Percentiles rank a stretch among this genome's conserved stretches.
Evolutionary conservation across 2,329 filamentous ascomycete genomes (phyloP).

Genomic region (Beauveria asiatica): DNA sequence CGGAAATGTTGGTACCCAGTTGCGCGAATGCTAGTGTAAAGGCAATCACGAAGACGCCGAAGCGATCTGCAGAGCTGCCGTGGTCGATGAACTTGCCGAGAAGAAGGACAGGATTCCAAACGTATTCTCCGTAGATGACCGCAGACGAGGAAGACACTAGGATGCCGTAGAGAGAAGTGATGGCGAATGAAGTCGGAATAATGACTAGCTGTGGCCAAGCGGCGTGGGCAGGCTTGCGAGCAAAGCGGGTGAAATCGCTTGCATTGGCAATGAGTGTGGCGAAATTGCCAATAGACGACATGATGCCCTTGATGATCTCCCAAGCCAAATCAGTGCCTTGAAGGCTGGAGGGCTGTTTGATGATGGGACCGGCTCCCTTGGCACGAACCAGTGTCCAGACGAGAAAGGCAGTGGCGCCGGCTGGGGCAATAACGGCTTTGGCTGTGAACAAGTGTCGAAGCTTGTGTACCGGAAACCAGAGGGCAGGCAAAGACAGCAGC

Average conservation of each 20-base stretch:
- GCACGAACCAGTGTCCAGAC: constrained; percentile 79
- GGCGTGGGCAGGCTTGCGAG: constrained; percentile 64
- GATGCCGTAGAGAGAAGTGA: constrained; percentile 81
- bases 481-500: constrained; percentile 68
- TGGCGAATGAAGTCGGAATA: constrained; percentile 61
- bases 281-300: constrained; percentile 86
- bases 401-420: constrained; percentile 77
- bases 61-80: constrained; percentile 58
- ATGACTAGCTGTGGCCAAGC: constrained; percentile 72
- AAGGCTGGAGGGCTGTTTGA: constrained; percentile 55
- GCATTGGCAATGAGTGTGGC: constrained; percentile 77
- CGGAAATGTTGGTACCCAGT: constrained; percentile 78
- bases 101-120: constrained; percentile 66
- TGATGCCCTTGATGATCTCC: constrained; percentile 77
- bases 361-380: constrained; percentile 74
- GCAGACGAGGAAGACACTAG: constrained; percentile 66
- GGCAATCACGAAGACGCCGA: constrained; percentile 68
- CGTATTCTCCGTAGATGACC: constrained; percentile 56
- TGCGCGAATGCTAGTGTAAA: constrained; percentile 68
- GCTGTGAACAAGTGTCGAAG: constrained; percentile 85
- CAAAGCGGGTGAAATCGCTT: constrained; percentile 80
- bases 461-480: constrained; percentile 85
- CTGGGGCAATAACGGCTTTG: constrained; percentile 77
- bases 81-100: constrained; percentile 60
- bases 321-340: constrained; percentile 66